Base-by-base conservation (phyloP, 2,329 filamentous ascomycete genomes). In the Nemania serpens region DNA sequence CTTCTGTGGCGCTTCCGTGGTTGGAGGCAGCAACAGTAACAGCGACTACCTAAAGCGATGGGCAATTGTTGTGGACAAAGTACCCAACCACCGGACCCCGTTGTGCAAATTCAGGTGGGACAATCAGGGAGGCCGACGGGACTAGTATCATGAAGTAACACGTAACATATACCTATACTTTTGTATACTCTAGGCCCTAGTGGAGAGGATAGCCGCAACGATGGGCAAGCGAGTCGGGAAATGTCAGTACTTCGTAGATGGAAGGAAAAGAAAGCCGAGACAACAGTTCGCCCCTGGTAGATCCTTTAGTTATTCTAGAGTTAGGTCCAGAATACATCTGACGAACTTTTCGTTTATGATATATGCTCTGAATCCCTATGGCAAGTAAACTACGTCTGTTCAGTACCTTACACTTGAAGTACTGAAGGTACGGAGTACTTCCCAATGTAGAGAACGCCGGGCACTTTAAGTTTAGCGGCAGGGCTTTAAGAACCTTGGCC, bases 41-140 rank as follows among this genome's bases (percentile, higher is more conserved):
- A 58, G 45, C 55, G 55, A n/a, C n/a, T n/a, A n/a, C n/a, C n/a
- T n/a, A n/a, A n/a, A 55, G 50, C 34, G 45, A 52, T 41, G 50
- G 55, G 39, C 39, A 51, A 25, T 43, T 59, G 56, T 49, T 62
- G 56, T 45, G 59, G 52, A 56, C 60, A 47, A 62, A 25, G 47
- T 53, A 62, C 7, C 25, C 7, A 29, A 29, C 60, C 36, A 59
- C 60, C 12, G 25, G 50, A 37, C 33, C 49, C 49, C 4, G 51
- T 34, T 47, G 56, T 59, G 56, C 52, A 43, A 36, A 13, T 10
- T 20, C 15, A 43, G 22, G 55, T 48, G 51, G 55, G 46, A 59
- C 51, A 20, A 36, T 37, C 22, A 46, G 45, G 45, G 39, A n/a
- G 7, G 25, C 25, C 25, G 25, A 7, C 25, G 3, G 25, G 25